Percentiles rank a stretch among this genome's conserved stretches.
Evolutionary conservation across 148 eudicot species (phyloP).

Genomic region (Arbutus unedo): DNA sequence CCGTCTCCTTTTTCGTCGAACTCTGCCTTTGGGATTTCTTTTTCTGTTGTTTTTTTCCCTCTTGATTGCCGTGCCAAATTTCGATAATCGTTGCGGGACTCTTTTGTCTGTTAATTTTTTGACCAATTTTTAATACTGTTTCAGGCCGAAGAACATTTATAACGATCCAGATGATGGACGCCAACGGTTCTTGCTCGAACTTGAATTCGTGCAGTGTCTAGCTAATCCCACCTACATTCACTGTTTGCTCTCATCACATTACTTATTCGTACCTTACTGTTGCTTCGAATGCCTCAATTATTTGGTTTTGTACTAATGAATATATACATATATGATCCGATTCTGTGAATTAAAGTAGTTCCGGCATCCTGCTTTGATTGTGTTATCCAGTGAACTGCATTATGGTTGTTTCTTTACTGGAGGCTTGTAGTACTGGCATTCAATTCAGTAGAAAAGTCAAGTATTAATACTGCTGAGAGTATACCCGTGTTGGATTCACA

Average conservation of each 20-base stretch:
- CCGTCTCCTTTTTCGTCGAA: not conserved
- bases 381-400: not conserved
- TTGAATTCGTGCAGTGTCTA: constrained; percentile 87
- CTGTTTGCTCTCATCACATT: constrained; percentile 38
- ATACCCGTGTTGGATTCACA: not conserved
- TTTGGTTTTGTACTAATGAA: not conserved
- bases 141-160: constrained; percentile 55
- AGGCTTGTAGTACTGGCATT: not conserved
- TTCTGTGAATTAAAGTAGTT: not conserved
- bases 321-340: not conserved
- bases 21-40: not conserved
- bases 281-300: not conserved
- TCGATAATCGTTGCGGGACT: not conserved
- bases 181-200: constrained; percentile 80
- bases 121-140: not conserved
- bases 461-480: not conserved
- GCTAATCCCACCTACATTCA: constrained; percentile 92
- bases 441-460: not conserved
- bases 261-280: not conserved
- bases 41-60: not conserved
- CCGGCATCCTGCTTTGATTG: not conserved
- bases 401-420: not conserved
- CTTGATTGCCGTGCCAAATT: not conserved
- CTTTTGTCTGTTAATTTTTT: not conserved
- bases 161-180: constrained; percentile 93